Base-by-base conservation (phyloP, 2,329 filamentous ascomycete genomes). In the Trichoderma sp. region DNA sequence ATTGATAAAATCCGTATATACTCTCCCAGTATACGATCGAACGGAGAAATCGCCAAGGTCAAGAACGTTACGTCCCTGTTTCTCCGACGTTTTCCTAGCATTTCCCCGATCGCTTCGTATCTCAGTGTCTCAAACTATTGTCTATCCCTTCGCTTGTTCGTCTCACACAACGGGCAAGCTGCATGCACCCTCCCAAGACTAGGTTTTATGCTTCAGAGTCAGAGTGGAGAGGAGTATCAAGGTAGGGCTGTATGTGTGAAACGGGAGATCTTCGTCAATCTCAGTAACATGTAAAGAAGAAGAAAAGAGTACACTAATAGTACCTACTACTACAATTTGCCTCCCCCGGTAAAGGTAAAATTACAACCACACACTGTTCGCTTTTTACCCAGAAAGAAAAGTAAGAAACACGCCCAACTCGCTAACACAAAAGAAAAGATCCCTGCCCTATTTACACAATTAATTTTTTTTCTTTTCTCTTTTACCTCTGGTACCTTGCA, bases 11-110 rank as follows among this genome's bases (percentile, higher is more conserved):
- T 32, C n/a, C 26, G 16, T 59, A 58, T 56, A 26, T 11, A 32
- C 5, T 34, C 21, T 32, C n/a, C n/a, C 13, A n/a, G 28, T 21
- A 49, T 21, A 26, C 64, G 14, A 58, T 14, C 26, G 11, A 52
- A 34, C 66, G 66, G 66, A 43, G 55, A 49, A 68, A 68, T 59
- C 49, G 60, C 26, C 30, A n/a, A 59, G 32, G 5, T 26, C 26
- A 56, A 34, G 18, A 39, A 34, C 37, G 64, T 46, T 59, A 30
- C 54, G 39, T 51, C 64, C 28, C 55, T 58, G 64, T 66, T 66
- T 66, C 64, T 66, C 64, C 64, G 64, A 55, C 39, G 37, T 65
- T 43, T 43, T 43, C 52, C 32, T 37, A 34, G 24, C 51, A 66
- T 51, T 66, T 66, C 64, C 39, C 64, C 64, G 64, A 66, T 30